A percentile compares a stretch with the other conserved stretches of the same genome.
Evolutionary conservation across 2,329 filamentous ascomycete genomes (phyloP).

Genomic region (Botryosphaeria dothidea): DNA sequence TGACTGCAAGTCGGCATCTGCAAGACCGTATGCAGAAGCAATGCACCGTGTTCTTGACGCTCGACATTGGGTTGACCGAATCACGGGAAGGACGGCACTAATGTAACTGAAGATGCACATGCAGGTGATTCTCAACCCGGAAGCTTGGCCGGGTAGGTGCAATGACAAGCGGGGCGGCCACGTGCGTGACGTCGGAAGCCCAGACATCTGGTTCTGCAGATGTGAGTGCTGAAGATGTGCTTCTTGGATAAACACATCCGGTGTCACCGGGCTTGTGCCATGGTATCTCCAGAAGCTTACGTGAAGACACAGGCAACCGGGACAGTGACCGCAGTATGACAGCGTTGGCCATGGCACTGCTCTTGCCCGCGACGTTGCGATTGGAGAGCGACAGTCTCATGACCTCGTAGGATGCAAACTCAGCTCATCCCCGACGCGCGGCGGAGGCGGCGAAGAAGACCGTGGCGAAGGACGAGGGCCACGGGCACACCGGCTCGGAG

Average conservation of each 20-base stretch:
- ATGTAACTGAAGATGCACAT: background rate
- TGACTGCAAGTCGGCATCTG: background rate
- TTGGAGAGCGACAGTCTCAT: background rate
- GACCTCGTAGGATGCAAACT: background rate
- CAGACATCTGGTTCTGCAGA: background rate
- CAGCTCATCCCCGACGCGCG: background rate
- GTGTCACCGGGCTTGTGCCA: background rate
- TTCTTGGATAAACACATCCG: background rate
- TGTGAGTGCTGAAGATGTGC: background rate
- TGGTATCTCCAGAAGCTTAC: background rate
- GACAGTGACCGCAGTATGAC: background rate
- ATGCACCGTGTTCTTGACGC: background rate
- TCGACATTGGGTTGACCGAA: background rate
- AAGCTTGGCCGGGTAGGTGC: slow-evolving; percentile 14
- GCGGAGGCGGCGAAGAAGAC: background rate
- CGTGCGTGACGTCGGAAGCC: slow-evolving; percentile 11
- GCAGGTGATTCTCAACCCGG: slow-evolving; percentile 12
- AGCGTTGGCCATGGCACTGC: background rate
- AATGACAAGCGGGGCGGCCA: slow-evolving; percentile 12
- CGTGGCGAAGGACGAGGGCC: background rate
- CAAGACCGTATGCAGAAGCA: background rate
- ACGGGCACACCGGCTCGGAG: background rate
- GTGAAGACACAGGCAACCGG: background rate
- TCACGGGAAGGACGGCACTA: background rate
- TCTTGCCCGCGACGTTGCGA: background rate